Percentiles rank a stretch among this genome's conserved stretches.
Conservation (phyloP, 176 grass and related monocot species). For the Carex littledalei region DNA sequence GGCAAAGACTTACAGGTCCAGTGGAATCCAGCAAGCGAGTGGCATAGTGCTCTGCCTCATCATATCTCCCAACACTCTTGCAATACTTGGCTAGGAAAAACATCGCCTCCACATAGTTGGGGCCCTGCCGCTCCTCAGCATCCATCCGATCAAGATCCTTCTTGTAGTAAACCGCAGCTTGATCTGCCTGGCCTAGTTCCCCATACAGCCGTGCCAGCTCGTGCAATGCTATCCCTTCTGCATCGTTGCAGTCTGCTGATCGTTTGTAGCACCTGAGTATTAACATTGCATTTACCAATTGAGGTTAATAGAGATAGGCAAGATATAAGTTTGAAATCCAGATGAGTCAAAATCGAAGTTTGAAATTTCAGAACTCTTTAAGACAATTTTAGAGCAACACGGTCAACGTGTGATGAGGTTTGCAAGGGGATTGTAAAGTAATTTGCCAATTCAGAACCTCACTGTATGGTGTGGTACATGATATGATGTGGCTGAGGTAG, state of each 20-base stretch:
- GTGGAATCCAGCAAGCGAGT: constrained; percentile 91
- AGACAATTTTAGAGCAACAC: not conserved
- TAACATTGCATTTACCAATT: not conserved
- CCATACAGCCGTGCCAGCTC: constrained; percentile 70
- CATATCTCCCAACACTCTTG: constrained; percentile 57
- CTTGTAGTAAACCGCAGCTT: constrained; percentile 85
- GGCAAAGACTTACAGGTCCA: constrained; percentile 66
- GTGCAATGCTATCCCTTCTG: constrained; percentile 87
- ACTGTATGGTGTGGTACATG: not conserved
- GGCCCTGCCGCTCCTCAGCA: constrained; percentile 80
- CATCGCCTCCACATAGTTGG: constrained; percentile 78
- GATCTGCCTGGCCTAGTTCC: constrained; percentile 59
- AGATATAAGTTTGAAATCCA: not conserved
- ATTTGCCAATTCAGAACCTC: not conserved
- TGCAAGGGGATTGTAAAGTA: not conserved
- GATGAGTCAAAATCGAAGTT: not conserved
- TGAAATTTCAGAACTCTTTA: not conserved
- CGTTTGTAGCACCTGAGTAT: constrained; percentile 62
- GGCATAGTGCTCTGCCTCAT: constrained; percentile 82
- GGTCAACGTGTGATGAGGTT: not conserved
- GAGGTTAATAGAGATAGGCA: not conserved
- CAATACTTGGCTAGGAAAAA: constrained; percentile 88
- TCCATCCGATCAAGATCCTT: constrained; percentile 94
- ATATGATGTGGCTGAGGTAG: not conserved
- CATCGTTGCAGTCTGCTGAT: constrained; percentile 72